Base-by-base conservation (phyloP, 2,329 filamentous ascomycete species). In the Sporothrix dimorphospora region DNA sequence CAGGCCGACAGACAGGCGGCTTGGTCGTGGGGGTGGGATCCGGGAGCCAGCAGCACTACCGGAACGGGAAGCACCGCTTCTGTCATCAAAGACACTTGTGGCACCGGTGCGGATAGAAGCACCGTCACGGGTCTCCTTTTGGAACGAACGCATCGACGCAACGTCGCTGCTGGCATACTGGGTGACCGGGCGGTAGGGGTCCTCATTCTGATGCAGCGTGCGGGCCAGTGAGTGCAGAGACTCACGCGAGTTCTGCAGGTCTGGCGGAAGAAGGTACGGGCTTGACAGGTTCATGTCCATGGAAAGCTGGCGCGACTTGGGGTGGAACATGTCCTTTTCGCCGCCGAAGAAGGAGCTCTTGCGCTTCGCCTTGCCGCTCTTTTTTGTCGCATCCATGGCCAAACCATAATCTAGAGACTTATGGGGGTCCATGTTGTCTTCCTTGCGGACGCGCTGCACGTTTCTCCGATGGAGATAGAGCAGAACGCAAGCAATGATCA, bases 341-440 rank as follows among this genome's bases (percentile, higher is more conserved):
- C 72, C 86, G 84, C 81, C 90, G 82, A 75, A 85, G 82, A 83
- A 79, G 2, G 79, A 78, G 71, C 81, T 84, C 77, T 83, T 84
- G 75, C 84, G 84, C 75, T 84, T 86, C 53, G 79, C 78, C 73
- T 84, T 84, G n/a, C 73, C 75, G 19, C 73, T 68, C 69, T 75
- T 76, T 30, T 55, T 61, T 1, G 71, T 72, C 75, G 79, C 70
- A 42, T 83, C 81, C 72, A 91, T 82, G 49, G 83, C 93, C 78
- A 98, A 82, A 47, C 96, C 96, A 79, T 98, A 99, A 80, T 99
- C 96, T 79, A 98, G 87, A 0, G 94, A 96, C 79, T 92, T 94
- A 81, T 97, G 93, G 76, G 93, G 93, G 81, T 98, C 94, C 74
- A 92, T 89, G 21, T 87, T 86, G 82, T 99, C 96, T 82, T 99